These are phyloP conservation scores for Skeletonema tropicum DNA, from an alignment of 108 stramenopile species.

Conservation along the genomic window DNA sequence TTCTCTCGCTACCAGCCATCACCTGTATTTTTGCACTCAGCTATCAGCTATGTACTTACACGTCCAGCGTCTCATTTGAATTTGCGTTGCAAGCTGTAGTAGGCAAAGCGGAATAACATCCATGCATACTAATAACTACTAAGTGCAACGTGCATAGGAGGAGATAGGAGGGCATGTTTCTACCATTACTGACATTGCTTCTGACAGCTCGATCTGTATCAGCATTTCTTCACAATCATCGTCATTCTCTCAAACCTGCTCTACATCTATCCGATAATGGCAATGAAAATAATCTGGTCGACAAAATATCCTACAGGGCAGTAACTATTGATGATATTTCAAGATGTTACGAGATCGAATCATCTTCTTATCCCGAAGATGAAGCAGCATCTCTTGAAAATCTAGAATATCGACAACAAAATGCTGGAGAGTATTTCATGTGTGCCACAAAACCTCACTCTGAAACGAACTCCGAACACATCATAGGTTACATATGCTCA, in stretches of 20 bases:
- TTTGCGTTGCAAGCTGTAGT: no score
- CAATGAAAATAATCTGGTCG: not conserved
- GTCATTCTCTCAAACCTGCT: not conserved
- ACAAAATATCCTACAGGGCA: constrained; percentile 15
- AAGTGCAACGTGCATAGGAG: no score
- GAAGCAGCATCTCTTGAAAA: constrained; percentile 68
- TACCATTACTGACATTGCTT: constrained; percentile 3
- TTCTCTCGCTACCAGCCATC: no score
- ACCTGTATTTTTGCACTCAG: no score
- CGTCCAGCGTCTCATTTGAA: no score
- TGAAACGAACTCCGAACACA: constrained; percentile 51
- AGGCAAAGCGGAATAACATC: no score
- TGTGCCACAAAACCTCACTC: constrained; percentile 47
- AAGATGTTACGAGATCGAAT: constrained; percentile 49
- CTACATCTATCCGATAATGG: not conserved
- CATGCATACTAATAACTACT: no score
- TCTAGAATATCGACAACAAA: constrained; percentile 51
- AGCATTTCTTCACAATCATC: not conserved
- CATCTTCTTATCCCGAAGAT: constrained; percentile 67
- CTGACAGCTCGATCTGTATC: constrained; percentile 1
- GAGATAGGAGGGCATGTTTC: not conserved
- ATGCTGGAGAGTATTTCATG: constrained; percentile 45
- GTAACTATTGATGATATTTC: constrained; percentile 41
- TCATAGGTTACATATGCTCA: constrained; percentile 72
- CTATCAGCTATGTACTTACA: no score